Base-by-base conservation (phyloP, 495 filamentous ascomycete genomes). In the Neurospora hispaniola region DNA sequence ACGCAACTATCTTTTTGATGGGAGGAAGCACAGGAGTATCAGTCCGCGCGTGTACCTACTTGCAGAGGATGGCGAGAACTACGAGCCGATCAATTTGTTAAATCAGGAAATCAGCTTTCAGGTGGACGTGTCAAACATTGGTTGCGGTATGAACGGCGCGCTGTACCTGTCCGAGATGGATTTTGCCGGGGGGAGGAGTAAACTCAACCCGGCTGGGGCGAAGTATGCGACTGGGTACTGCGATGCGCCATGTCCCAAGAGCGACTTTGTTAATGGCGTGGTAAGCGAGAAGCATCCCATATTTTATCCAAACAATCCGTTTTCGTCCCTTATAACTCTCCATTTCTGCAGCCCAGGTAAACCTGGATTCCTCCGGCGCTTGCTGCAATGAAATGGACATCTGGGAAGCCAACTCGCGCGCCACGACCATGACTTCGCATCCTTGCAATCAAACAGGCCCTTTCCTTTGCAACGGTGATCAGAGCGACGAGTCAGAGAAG, bases 181-280 rank as follows among this genome's bases (percentile, higher is more conserved):
- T 38, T 74, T 75, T 4, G 82, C 86, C 40, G 89, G 90, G 69
- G 88, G 89, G 38, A 79, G 85, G 73, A 84, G 81, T 76, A 77
- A 81, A 16, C 78, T 87, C 42, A 92, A 91, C 80, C 82, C 86
- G 38, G 89, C 87, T 5, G 89, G 90, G 40, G 88, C 89, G 14
- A 78, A 83, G 16, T 92, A 90, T 79, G 90, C 90, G 16, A 89
- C 89, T 0, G 90, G 90, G 0, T 92, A 93, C 82, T 93, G 90
- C 77, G 90, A 92, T 76, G 86, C 89, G 8, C 90, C 92, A 75
- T 92, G 90, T 79, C 85, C 82, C 46, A 80, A 42, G 11, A 72
- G 81, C 20, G 78, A 86, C 14, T 91, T 87, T 77, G 85, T 90
- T 71, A 89, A 90, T 75, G 89, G 89, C 39, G 78, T 85, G 18